Base-by-base conservation (phyloP, 2,329 filamentous ascomycete species). In the Apiospora sp. region DNA sequence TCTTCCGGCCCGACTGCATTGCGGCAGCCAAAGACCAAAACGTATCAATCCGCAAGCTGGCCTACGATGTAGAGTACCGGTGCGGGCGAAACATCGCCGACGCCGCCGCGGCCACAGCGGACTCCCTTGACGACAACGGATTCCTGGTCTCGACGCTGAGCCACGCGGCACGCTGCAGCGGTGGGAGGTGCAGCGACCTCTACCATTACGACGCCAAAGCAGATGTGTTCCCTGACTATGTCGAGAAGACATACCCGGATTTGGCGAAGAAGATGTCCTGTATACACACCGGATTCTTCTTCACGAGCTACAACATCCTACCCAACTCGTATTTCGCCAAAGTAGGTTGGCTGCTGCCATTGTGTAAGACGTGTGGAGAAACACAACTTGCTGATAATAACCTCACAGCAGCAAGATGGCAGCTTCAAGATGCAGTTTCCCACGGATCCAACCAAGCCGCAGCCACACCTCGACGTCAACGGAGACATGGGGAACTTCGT, bases 31-130 rank as follows among this genome's bases (percentile, higher is more conserved):
- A 76, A 4, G 80, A 82, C 44, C 75, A 79, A 16, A 85, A 84
- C 6, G 78, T 87, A 22, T 83, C 81, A 0, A 85, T 83, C 74
- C 82, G 85, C 14, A 78, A 78, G 71, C 85, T 83, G 73, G 85
- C 85, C 0, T 87, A 86, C 73, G 81, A 87, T 0, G 79, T 85
- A 2, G 89, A 91, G 79, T 77, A 84, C 10, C 81, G 81, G 19
- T 86, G 90, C 71, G 88, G 88, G 0, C 85, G 83, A 73, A 91
- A 90, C 73, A 87, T 91, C 43, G 86, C 84, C 3, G 85, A 89
- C 73, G 88, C 87, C 0, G 88, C 88, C 0, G 86, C 86, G 0
- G 75, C 79, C 0, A 19, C 54, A 3, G 81, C 81, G 0, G 81
- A 76, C 41, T 81, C 82, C 0, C 80, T 89, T 1, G 85, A 86